A percentile compares a stretch with the other conserved stretches of the same genome.
These are phyloP conservation scores for Zasmidium cellare DNA, from an alignment of 2,329 filamentous ascomycete species.

Conservation along the genomic window DNA sequence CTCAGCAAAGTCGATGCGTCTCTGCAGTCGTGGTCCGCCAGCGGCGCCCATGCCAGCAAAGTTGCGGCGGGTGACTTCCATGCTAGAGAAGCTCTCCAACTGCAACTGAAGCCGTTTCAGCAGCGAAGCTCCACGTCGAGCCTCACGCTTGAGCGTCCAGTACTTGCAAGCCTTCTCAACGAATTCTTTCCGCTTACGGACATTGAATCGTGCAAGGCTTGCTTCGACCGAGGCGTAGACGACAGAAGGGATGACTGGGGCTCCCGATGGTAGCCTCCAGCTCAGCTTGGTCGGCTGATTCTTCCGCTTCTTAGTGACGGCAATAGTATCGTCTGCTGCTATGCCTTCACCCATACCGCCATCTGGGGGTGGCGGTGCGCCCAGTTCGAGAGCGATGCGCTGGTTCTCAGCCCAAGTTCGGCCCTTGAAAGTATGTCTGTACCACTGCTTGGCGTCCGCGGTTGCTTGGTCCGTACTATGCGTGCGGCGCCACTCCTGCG, in stretches of 20 bases:
- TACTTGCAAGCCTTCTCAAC: constrained; percentile 92
- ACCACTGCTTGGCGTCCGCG: constrained; percentile 81
- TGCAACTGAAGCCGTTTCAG: constrained; percentile 92
- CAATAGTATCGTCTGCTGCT: constrained; percentile 53
- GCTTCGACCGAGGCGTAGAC: constrained; percentile 84
- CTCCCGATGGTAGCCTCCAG: constrained; percentile 93
- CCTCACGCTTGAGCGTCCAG: constrained; percentile 95
- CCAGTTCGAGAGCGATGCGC: constrained; percentile 75
- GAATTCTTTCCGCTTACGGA: constrained; percentile 86
- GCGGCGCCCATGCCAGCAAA: constrained; percentile 92
- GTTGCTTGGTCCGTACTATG: constrained; percentile 80
- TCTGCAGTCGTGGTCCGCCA: constrained; percentile 72
- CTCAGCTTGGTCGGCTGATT: constrained; percentile 64
- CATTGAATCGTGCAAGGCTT: constrained; percentile 78
- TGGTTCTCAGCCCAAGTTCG: constrained; percentile 91
- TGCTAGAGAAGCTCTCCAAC: constrained; percentile 94
- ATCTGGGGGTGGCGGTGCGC: constrained; percentile 59
- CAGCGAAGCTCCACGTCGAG: constrained; percentile 83
- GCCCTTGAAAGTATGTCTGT: constrained; percentile 84
- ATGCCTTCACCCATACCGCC: constrained; percentile 40
- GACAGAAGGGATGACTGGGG: constrained; percentile 86
- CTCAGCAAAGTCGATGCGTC: constrained; percentile 86
- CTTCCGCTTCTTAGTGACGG: constrained; percentile 59
- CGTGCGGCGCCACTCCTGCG: constrained; percentile 82
- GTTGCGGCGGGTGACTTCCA: constrained; percentile 93